Base-by-base conservation (phyloP, 257 asterid species). In the Solanum appendiculatum region DNA sequence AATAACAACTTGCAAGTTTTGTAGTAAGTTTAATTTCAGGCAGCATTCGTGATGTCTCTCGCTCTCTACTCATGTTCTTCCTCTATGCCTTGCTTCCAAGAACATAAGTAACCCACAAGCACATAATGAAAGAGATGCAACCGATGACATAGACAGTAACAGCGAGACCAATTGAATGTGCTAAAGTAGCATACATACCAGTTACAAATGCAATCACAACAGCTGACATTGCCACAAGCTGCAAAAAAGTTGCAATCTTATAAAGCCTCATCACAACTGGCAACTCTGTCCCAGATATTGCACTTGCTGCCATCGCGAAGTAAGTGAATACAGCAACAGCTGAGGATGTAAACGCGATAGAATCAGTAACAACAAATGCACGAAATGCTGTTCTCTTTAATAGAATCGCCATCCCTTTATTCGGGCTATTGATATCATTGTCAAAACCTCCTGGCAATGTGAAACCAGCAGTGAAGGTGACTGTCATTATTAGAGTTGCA, bases 381-480 rank as follows among this genome's bases (percentile, higher is more conserved):
- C 7, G 77, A 70, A 70, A 33, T 4, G 42, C 2, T 0, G 15
- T 0, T 70, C 78, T 33, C 44, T 1, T 70, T 33, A 70, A 0
- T 33, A 70, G 42, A 70, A 70, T 70, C 25, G 85, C 85, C 70
- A 48, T 33, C 73, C 89, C 88, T 54, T 68, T 18, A 18, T 78
- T 23, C 9, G 74, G n/a, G 9, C 81, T 60, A 5, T 36, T 13
- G 1, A 60, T 20, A 9, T 29, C 1, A 0, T 10, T 23, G 5
- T 84, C 31, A 69, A 64, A 87, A 25, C 89, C 91, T 16, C 91
- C 91, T 4, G 89, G 89, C 20, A 87, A 20, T 11, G 89, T 87
- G 46, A 87, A 85, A 36, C 86, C 89, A 40, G 89, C 87, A 7
- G 89, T 78, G 75, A 87, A 89, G 12, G 88, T 85, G 5, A 89